These are phyloP conservation scores for Entomortierella parvispora DNA, from an alignment of 192 early-diverging fungal species.

Conservation along the genomic window DNA sequence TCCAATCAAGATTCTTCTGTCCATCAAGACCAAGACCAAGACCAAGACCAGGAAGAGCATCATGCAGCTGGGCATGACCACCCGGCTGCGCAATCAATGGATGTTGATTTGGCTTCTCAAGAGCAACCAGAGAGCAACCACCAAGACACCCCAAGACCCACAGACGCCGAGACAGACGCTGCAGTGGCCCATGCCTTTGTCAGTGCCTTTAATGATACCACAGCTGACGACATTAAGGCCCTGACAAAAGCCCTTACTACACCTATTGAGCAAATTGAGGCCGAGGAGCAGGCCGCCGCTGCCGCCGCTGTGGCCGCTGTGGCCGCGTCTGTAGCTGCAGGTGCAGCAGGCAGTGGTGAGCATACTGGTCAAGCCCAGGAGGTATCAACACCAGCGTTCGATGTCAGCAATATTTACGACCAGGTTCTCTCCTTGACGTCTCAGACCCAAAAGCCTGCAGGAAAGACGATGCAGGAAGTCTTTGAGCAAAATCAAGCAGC, in stretches of 20 bases:
- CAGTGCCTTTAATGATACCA: constrained; percentile 1
- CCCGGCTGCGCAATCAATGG: too few relatives aligned
- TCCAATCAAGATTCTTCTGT: too few relatives aligned
- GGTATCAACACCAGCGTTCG: constrained; percentile 4
- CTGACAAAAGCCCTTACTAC: constrained; percentile 39
- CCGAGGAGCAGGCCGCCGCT: constrained; percentile 5
- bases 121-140: too few relatives aligned
- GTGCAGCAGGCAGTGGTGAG: not conserved
- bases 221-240: constrained; percentile 30
- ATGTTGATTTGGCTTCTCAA: too few relatives aligned
- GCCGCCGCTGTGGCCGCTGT: constrained; percentile 25
- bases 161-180: constrained; percentile 10
- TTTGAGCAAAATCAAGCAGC: constrained; percentile 43
- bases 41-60: too few relatives aligned
- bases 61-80: too few relatives aligned
- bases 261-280: constrained; percentile 17
- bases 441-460: constrained; percentile 13
- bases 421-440: constrained; percentile 25
- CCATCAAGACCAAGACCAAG: too few relatives aligned
- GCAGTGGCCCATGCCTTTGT: constrained; percentile 4
- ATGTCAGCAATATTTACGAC: constrained; percentile 29
- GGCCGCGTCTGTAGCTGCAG: constrained; percentile 19
- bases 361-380: not conserved
- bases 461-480: constrained; percentile 25
- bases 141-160: constrained; percentile 4